Base-by-base conservation (phyloP, 2,329 filamentous ascomycete genomes). In the Cordyceps javanica region DNA sequence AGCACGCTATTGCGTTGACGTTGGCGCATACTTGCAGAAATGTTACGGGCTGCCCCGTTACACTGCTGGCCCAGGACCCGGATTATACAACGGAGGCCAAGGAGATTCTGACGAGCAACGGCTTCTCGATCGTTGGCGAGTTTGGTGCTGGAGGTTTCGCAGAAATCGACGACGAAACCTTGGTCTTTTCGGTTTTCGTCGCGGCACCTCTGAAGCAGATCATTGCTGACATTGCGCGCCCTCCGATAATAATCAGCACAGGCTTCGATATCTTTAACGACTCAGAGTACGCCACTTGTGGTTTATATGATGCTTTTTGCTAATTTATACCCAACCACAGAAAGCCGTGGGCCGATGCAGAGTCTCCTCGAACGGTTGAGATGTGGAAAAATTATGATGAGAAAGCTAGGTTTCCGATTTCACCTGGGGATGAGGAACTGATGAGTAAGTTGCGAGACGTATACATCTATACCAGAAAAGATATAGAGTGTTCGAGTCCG, bases 171-270 rank as follows among this genome's bases (percentile, higher is more conserved):
- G 62, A 63, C 3, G 32, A 50, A 11, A 58, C 59, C 10, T 9
- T 62, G 2, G 62, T 65, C 1, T 55, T 66, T 5, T 50, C 53
- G 2, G 53, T 55, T 6, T 36, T 21, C 26, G 59, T 61, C 8
- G 39, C 46, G 10, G 26, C 60, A 10, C 61, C 62, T 2, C 51
- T 66, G 16, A 62, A 62, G 51, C 64, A 66, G 16, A 56, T 66
- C 6, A 48, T 63, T 2, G 58, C 62, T 8, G 64, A 66, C 9
- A 57, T 64, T 45, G 60, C 64, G 3, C 57, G 57, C 5, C 62
- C 63, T 7, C 56, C 55, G 9, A 38, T 58, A 6, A 61, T 62
- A 13, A 8, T 46, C 8, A 38, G 19, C 16, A 38, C 53, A 11
- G 42, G 16, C 14, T 55, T 26, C 16, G 21, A 25, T 16, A 34